Conservation (phyloP, 768 basidiomycete species). For the Tylopilus sp. region DNA sequence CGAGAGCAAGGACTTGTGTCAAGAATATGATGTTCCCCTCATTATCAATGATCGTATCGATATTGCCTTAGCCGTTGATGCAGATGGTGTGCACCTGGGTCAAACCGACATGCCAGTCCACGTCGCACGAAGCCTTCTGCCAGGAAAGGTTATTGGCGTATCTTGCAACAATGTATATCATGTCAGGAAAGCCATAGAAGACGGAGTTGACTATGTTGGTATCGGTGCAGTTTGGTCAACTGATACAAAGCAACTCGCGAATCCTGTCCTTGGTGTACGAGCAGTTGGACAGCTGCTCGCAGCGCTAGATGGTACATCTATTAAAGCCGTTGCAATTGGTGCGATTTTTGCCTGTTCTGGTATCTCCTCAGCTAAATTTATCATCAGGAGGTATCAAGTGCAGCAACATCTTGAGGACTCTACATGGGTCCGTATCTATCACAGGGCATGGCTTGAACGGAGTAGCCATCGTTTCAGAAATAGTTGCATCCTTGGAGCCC, state of each 20-base stretch:
- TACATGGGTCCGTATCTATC: slow-evolving; percentile 66
- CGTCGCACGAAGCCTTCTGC: slow-evolving; percentile 61
- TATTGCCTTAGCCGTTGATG: slow-evolving; percentile 73
- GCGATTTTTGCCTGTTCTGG: slow-evolving; percentile 13
- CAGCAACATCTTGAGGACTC: slow-evolving; percentile 67
- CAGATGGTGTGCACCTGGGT: slow-evolving; percentile 84
- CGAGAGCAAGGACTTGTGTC: slow-evolving; percentile 67
- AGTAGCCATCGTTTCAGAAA: slow-evolving; percentile 86
- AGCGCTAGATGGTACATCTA: slow-evolving; percentile 54
- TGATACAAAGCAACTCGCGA: slow-evolving; percentile 69
- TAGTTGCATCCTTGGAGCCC: slow-evolving; percentile 65
- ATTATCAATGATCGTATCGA: slow-evolving; percentile 89
- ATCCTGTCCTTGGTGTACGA: slow-evolving; percentile 64
- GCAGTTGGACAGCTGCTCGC: slow-evolving; percentile 67
- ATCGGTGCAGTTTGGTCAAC: slow-evolving; percentile 85
- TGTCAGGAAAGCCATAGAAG: slow-evolving; percentile 54
- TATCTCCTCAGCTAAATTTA: not conserved
- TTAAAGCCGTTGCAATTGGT: slow-evolving; percentile 89
- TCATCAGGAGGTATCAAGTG: slow-evolving; percentile 79
- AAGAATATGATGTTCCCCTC: slow-evolving; percentile 73
- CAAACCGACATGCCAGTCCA: slow-evolving; percentile 80
- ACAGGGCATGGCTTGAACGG: slow-evolving; percentile 66
- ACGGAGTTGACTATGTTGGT: slow-evolving; percentile 81
- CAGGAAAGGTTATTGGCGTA: slow-evolving; percentile 72
- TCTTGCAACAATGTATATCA: slow-evolving; percentile 71